phyloP scores from a whole-genome alignment of 1,284 basidiomycete species.

The Binderoboletus segoi region DNA sequence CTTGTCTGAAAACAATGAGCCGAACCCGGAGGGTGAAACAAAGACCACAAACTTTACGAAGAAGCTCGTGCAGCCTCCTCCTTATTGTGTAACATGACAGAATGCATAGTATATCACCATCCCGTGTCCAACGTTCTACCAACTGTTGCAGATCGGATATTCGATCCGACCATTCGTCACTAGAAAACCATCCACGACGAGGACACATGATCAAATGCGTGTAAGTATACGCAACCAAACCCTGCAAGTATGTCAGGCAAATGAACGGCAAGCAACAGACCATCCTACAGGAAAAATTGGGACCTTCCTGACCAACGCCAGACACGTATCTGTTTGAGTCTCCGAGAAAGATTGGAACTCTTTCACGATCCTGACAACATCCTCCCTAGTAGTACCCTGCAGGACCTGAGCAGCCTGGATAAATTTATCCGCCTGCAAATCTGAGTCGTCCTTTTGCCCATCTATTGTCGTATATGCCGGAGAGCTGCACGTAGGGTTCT shows the following conservation, averaged over 20 bases:
- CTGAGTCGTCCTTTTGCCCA: constrained; percentile 6
- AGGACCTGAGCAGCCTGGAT: constrained; percentile 10
- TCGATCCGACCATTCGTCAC: constrained; percentile 15
- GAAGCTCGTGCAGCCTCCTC: constrained; percentile 14
- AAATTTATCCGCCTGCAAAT: neutral
- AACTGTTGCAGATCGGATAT: constrained; percentile 10
- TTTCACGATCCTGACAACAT: constrained; percentile 20
- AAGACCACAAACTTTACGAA: constrained; percentile 15
- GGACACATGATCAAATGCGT: constrained; percentile 25
- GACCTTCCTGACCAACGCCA: constrained; percentile 14
- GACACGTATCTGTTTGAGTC: constrained; percentile 9
- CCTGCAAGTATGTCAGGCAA: constrained; percentile 21
- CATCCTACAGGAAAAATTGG: constrained; percentile 30
- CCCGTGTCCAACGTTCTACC: constrained; percentile 10
- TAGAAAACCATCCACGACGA: constrained; percentile 4
- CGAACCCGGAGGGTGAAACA: neutral
- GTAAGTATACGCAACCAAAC: constrained; percentile 29
- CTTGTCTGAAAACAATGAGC: constrained; percentile 20
- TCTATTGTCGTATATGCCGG: constrained; percentile 26
- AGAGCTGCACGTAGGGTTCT: neutral
- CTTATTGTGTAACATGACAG: constrained; percentile 15
- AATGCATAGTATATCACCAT: constrained; percentile 14
- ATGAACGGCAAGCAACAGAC: neutral
- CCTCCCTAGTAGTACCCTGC: constrained; percentile 15
- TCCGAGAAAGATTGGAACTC: constrained; percentile 12